Conservation (phyloP, 2,329 filamentous ascomycete genomes). For the Waltergamsia citrina region DNA sequence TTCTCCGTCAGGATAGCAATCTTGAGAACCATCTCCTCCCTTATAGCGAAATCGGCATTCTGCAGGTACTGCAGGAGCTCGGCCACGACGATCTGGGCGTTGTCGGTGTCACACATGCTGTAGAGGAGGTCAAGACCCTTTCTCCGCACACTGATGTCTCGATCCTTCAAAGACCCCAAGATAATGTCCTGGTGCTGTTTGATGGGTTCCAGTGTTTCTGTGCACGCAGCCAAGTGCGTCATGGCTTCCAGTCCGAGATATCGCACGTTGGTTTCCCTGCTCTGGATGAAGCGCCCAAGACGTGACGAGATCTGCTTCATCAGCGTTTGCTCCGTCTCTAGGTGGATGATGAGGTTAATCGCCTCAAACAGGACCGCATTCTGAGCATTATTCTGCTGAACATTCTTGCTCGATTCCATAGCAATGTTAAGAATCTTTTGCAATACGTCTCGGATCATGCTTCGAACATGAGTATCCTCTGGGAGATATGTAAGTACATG, state of each 20-base stretch:
- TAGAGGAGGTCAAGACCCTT: constrained; percentile 95
- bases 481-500: constrained; percentile 1
- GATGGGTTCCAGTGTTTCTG: constrained; percentile 92
- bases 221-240: constrained; percentile 90
- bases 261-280: constrained; percentile 91
- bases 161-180: constrained; percentile 83
- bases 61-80: constrained; percentile 92
- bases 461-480: constrained; percentile 89
- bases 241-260: constrained; percentile 95
- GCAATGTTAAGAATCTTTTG: constrained; percentile 87
- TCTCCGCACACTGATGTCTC: constrained; percentile 92
- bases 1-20: constrained; percentile 98
- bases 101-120: constrained; percentile 98
- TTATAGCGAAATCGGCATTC: constrained; percentile 92
- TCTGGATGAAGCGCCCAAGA: constrained; percentile 92
- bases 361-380: constrained; percentile 97
- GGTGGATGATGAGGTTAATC: constrained; percentile 95
- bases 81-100: constrained; percentile 85
- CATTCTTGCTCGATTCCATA: constrained; percentile 92
- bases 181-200: constrained; percentile 98
- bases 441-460: constrained; percentile 84
- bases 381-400: constrained; percentile 98
- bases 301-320: constrained; percentile 94
- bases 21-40: constrained; percentile 98
- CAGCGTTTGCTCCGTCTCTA: constrained; percentile 86